Evolutionary conservation across 345 rosid species (phyloP), one percentile per base, ranked within the genome.

Genomic region (Mallotus nudiflorus): DNA sequence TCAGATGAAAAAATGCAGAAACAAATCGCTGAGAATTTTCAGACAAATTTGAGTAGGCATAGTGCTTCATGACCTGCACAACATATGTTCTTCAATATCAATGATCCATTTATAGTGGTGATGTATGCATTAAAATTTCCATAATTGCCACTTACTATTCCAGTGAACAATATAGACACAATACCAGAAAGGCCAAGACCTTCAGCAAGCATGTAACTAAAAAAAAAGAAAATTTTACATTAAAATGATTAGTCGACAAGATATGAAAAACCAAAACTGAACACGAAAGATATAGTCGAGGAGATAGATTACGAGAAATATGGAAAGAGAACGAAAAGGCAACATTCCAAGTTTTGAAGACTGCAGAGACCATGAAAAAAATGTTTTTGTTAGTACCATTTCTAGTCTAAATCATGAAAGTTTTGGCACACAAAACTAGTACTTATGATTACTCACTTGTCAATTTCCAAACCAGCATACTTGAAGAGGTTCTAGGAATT

Each of bases 121-220:
- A 49, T 28, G 28, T 58, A 2, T 37, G 53, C 33, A 28, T 14
- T 61, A 24, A 67, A 48, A 16, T 59, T 40, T 39, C 35, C 27
- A 65, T 15, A 67, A 42, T 29, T 42, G 9, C 48, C 45, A 76
- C 99, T 92, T 74, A 95, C 98, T 50, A 95, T 92, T 81, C 97
- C 99, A 5, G 99, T 95, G 81, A 92, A 95, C 73, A 95, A 77
- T 82, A 95, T 95, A 1, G 99, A 92, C 71, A 92, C 99, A 49
- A 95, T 95, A 75, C 99, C 99, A 75, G 99, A 90, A 68, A 95
- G 98, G 69, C 99, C 88, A 80, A 95, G 91, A 81, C 99, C 99
- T 88, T 95, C 99, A 45, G 97, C 97, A 73, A 95, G 99, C 99
- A 95, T 92, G 86, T 95, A 95, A 71, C 99, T 95, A 70, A 46